Conservation (phyloP, 345 rosid species). For the Abelmoschus esculentus region DNA sequence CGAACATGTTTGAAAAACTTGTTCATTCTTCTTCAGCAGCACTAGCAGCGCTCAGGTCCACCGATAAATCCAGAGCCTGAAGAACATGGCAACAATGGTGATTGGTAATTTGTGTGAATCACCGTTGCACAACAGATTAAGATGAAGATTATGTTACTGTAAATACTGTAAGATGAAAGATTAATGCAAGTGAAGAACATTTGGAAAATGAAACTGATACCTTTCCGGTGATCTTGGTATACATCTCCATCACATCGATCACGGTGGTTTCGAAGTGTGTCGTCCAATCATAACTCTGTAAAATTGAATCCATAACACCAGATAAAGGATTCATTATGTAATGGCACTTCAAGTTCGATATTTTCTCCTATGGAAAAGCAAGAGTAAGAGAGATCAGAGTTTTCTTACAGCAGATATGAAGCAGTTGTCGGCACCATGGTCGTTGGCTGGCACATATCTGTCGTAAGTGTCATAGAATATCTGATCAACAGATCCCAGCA, state of each 20-base stretch:
- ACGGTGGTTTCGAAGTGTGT: constrained; percentile 85
- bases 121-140: not conserved
- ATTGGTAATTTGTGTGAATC: not conserved
- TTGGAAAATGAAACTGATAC: constrained; percentile 19
- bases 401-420: not conserved
- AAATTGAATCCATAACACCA: not conserved
- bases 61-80: constrained; percentile 10
- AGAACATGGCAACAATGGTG: not conserved
- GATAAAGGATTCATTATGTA: not conserved
- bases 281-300: constrained; percentile 79
- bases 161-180: not conserved
- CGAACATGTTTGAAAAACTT: not conserved
- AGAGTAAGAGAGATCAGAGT: not conserved
- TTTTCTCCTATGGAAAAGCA: no score
- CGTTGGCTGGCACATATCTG: not conserved
- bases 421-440: not conserved
- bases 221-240: constrained; percentile 83
- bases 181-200: not conserved
- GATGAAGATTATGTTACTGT: not conserved
- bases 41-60: constrained; percentile 13
- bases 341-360: no score
- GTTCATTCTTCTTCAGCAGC: constrained; percentile 6
- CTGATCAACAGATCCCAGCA: not conserved
- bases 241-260: constrained; percentile 63
- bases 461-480: not conserved